Evolutionary conservation across 2,329 filamentous ascomycete genomes (phyloP).

Genomic region (Aureobasidium uvarum): DNA sequence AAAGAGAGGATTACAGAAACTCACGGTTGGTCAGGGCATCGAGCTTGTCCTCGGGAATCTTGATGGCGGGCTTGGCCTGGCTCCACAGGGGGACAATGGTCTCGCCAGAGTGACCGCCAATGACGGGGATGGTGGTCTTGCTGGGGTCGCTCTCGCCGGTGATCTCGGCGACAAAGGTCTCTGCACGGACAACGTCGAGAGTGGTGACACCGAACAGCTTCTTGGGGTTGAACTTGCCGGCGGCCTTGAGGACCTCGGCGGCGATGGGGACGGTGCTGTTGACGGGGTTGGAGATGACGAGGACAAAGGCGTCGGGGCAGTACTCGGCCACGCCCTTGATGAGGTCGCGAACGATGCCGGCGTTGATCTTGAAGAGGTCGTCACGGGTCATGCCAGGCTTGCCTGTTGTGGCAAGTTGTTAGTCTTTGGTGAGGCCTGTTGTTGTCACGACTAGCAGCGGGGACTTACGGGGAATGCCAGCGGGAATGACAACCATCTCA

Average conservation of each 20-base stretch:
- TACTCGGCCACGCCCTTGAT: conserved; percentile 84
- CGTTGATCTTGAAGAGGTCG: conserved; percentile 99
- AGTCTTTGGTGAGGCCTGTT: not conserved
- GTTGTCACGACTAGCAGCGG: no score
- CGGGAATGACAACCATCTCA: conserved; percentile 95
- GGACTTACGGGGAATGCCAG: conserved; percentile 83
- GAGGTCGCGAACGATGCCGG: conserved; percentile 92
- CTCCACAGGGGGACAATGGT: conserved; percentile 98
- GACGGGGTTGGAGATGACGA: conserved; percentile 99
- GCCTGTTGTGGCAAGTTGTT: conserved; percentile 55
- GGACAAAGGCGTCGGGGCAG: conserved; percentile 87
- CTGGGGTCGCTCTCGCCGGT: conserved; percentile 77
- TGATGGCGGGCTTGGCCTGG: conserved; percentile 75
- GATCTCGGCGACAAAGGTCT: conserved; percentile 91
- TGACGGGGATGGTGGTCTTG: conserved; percentile 82
- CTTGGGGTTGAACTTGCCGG: conserved; percentile 90
- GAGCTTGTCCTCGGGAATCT: conserved; percentile 85
- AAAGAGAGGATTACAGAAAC: conserved; percentile 33
- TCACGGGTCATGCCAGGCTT: conserved; percentile 99
- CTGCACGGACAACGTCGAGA: conserved; percentile 94
- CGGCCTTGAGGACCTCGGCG: conserved; percentile 92
- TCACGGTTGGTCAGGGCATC: conserved; percentile 82
- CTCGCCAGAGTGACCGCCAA: conserved; percentile 96
- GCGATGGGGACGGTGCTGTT: conserved; percentile 99
- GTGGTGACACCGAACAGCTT: conserved; percentile 98